Evolutionary conservation across 805 yeast genomes (phyloP).

Genomic region (Cyberlindnera euphorbiiphila): DNA sequence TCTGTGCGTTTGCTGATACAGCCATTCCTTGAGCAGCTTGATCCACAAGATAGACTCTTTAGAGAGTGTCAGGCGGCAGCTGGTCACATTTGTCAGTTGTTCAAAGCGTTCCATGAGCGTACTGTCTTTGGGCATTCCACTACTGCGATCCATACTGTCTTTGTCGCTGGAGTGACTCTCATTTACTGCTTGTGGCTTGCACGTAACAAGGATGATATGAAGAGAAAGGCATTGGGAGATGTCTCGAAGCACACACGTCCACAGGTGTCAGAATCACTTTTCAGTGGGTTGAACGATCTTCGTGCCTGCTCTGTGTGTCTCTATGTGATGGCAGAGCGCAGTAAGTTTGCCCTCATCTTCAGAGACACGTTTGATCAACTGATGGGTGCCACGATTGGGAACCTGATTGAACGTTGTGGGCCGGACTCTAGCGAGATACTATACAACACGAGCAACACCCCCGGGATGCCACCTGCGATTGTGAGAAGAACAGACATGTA

Average conservation of each 20-base stretch:
- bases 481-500: slow-evolving; percentile 38
- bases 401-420: slow-evolving; percentile 58
- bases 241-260: slow-evolving; percentile 59
- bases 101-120: slow-evolving; percentile 59
- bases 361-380: slow-evolving; percentile 67
- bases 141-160: slow-evolving; percentile 61
- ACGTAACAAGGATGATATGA: slow-evolving; percentile 55
- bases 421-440: slow-evolving; percentile 57
- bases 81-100: slow-evolving; percentile 62
- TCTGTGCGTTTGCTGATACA: slow-evolving; percentile 58
- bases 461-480: slow-evolving; percentile 60
- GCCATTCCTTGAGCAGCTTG: slow-evolving; percentile 58
- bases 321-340: slow-evolving; percentile 64
- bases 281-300: slow-evolving; percentile 57
- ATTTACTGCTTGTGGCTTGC: slow-evolving; percentile 66
- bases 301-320: slow-evolving; percentile 62
- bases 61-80: slow-evolving; percentile 70
- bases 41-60: slow-evolving; percentile 57
- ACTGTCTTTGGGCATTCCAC: slow-evolving; percentile 62
- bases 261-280: slow-evolving; percentile 47
- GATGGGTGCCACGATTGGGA: slow-evolving; percentile 61
- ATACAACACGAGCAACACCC: slow-evolving; percentile 33
- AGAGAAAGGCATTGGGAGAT: slow-evolving; percentile 52
- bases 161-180: slow-evolving; percentile 65
- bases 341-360: slow-evolving; percentile 56